A percentile compares a stretch with the other conserved stretches of the same genome.
Evolutionary conservation across 2,329 filamentous ascomycete species (phyloP).

Genomic region (Xylariaceae sp.): DNA sequence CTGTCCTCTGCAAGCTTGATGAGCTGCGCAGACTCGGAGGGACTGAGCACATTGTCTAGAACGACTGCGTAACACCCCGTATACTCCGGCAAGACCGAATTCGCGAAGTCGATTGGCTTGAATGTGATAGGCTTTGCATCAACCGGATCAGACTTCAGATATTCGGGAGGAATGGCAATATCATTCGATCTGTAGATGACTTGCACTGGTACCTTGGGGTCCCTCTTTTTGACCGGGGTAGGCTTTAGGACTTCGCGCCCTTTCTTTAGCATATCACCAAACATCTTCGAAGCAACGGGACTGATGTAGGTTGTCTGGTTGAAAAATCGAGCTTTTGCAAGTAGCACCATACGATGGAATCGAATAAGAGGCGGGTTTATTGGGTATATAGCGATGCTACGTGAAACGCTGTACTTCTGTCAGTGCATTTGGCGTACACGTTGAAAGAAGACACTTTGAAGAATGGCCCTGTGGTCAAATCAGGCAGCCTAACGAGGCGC

Average conservation of each 20-base stretch:
- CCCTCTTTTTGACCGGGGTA: neutral
- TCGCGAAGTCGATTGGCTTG: slow-evolving; percentile 52
- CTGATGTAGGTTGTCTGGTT: too few species aligned
- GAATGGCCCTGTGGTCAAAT: too few species aligned
- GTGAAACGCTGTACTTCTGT: too few species aligned
- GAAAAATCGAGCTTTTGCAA: too few species aligned
- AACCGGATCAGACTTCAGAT: slow-evolving; percentile 43
- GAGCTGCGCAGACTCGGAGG: slow-evolving; percentile 61
- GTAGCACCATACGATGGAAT: too few species aligned
- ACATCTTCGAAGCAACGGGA: slow-evolving; percentile 1
- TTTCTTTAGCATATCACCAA: slow-evolving; percentile 1
- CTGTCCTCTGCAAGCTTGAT: slow-evolving; percentile 50
- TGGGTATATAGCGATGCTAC: too few species aligned
- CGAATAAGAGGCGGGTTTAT: too few species aligned
- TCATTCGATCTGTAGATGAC: slow-evolving; percentile 35
- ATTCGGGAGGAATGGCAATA: slow-evolving; percentile 42
- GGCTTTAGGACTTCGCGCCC: slow-evolving; percentile 1
- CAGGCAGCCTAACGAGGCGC: too few species aligned
- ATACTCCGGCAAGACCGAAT: slow-evolving; percentile 51
- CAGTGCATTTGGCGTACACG: too few species aligned
- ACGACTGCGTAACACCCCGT: slow-evolving; percentile 55
- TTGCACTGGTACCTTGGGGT: slow-evolving; percentile 21
- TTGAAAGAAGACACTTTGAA: too few species aligned
- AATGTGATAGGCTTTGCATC: slow-evolving; percentile 44
- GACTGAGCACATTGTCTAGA: slow-evolving; percentile 61